Base-by-base conservation (phyloP, 345 rosid species). In the Salix koriyanagi region DNA sequence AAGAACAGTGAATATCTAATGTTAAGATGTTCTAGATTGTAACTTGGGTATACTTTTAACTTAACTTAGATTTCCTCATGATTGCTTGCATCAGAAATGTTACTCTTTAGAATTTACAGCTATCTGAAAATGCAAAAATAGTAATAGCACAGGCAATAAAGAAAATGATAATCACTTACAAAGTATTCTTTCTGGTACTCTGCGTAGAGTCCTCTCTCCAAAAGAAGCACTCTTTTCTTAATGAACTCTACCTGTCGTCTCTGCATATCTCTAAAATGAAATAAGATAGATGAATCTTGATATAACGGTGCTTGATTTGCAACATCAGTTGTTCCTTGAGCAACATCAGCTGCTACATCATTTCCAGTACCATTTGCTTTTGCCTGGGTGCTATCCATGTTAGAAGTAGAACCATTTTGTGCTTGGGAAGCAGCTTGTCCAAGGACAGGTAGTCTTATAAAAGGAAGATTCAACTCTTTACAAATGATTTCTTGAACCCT, bases 151-250 rank as follows among this genome's bases (percentile, higher is more conserved):
- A 78, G n/a, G 54, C 39, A 54, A 48, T 14, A 34, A 23, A 70
- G 21, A 42, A 32, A 56, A 72, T 44, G 25, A 23, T 39, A 64
- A 50, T 69, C 72, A 84, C 99, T 86, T 87, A 96, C 99, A 69
- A 58, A 87, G 80, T 75, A 86, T 32, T 80, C 88, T 79, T 89
- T 90, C 72, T 89, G 91, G 67, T 84, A 87, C 88, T 92, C 97
- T 2, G 91, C 88, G 72, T 85, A 86, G 56, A 94, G 84, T 61
- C 92, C 98, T 82, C 88, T 92, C 83, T 94, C 98, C 84, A 96
- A 83, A 76, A 96, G 98, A 36, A 92, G 89, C 73, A 91, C 97
- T 83, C 99, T 89, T 85, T 94, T 96, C 88, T 96, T 94, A 82
- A 96, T 86, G 86, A 89, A 96, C 82, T 94, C 98, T 77, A 92